A percentile compares a stretch with the other conserved stretches of the same genome.
Evolutionary conservation across 495 filamentous ascomycete genomes (phyloP).

Genomic region (Penicillium chermesinum): DNA sequence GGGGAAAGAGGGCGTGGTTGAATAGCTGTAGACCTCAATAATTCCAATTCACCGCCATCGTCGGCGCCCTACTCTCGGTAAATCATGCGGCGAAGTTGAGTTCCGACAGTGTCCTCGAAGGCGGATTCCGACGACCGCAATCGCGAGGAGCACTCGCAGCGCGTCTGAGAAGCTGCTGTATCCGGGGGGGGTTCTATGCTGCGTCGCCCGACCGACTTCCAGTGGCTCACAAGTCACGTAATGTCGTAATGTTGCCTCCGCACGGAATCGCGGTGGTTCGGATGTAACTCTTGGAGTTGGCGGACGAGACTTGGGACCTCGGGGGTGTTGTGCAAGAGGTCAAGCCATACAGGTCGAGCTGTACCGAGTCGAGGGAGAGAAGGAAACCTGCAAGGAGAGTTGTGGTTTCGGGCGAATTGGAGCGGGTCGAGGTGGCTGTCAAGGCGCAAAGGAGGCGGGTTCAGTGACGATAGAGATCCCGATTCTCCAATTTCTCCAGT

Average conservation of each 20-base stretch:
- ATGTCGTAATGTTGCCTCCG: not conserved
- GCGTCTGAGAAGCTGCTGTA: not conserved
- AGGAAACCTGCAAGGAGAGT: no score
- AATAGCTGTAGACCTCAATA: no score
- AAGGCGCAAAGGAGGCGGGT: not conserved
- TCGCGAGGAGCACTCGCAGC: not conserved
- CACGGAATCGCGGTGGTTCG: not conserved
- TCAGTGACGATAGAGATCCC: not conserved
- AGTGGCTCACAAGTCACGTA: not conserved
- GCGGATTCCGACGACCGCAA: not conserved
- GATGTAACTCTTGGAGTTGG: not conserved
- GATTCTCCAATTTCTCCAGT: not conserved
- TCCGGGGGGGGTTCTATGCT: not conserved
- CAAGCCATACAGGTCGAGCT: no score
- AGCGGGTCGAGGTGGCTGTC: not conserved
- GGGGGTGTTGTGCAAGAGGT: not conserved
- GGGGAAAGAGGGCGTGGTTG: no score
- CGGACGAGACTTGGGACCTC: not conserved
- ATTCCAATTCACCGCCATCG: conserved; percentile 2
- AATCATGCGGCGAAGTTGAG: no score
- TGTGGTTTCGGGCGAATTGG: not conserved
- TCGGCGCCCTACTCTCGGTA: not conserved
- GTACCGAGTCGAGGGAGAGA: no score
- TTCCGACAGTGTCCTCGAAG: no score
- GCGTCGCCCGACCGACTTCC: not conserved